Evolutionary conservation across 768 basidiomycete genomes (phyloP), one percentile per base, ranked within the genome.

Genomic region (Terana coerulea): DNA sequence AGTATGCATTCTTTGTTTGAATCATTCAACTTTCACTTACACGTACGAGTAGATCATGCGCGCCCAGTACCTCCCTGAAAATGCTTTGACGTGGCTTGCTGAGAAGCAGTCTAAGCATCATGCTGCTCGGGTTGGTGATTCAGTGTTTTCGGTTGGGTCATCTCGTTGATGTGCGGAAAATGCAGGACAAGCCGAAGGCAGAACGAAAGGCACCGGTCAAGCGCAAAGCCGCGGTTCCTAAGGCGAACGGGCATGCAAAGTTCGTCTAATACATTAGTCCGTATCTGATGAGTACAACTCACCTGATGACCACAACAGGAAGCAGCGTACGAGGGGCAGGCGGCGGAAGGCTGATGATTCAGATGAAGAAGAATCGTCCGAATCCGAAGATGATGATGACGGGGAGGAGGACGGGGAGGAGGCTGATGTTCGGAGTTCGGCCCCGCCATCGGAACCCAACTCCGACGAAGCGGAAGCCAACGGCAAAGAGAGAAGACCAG

Each of bases 61-160:
- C 61, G 85, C 79, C 0, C 70, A 78, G 3, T 93, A 87, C 62
- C 69, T 94, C 26, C 77, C 86, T 15, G 79, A 80, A 37, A 76
- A 81, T 42, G 77, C 80, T 11, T 53, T 76, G 17, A 55, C 66
- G 15, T 86, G 85, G 83, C 64, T 92, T 5, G 71, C 67, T 31
- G 81, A 82, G 45, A 65, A 72, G 63, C 66, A 72, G 35, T 39
- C 61, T 2, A 56, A 51, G 8, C 49, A 49, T 28, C 55, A 58
- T 19, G 49, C 51, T 7, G 73, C 74, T 60, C n/a, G 59, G 63
- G 26, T 66, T 58, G 51, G 37, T 35, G 6, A 22, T 31, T 49
- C 19, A n/a, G 19, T 19, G 30, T 43, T 47, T 36, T 49, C n/a
- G n/a, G n/a, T n/a, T 15, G 24, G 12, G 11, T 31, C 43, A 44